phyloP scores from a whole-genome alignment of 1,284 basidiomycete species.

The Caloboletus firmus region DNA sequence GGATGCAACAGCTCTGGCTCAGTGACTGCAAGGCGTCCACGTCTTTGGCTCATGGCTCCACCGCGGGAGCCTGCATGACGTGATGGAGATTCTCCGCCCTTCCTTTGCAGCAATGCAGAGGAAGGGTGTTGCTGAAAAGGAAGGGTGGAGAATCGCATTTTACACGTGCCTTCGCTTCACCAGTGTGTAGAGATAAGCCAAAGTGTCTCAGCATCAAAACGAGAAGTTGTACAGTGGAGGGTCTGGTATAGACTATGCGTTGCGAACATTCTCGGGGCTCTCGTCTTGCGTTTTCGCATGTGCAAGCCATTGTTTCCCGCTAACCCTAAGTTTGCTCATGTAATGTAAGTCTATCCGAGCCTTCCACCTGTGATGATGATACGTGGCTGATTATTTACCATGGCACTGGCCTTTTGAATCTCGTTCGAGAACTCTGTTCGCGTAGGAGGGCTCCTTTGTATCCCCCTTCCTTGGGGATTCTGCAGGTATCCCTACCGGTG shows the following conservation, averaged over 20 bases:
- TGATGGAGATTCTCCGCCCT: slow-evolving; percentile 30
- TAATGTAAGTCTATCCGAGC: background rate
- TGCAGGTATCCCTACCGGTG: background rate
- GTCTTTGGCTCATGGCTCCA: slow-evolving; percentile 19
- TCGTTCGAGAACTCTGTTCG: background rate
- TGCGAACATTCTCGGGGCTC: background rate
- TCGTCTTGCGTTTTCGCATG: background rate
- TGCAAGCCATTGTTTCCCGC: background rate
- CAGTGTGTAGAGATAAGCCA: slow-evolving; percentile 8
- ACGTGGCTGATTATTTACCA: background rate
- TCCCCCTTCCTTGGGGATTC: background rate
- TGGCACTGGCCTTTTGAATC: background rate
- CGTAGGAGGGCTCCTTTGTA: background rate
- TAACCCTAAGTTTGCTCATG: background rate
- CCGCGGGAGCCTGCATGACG: slow-evolving; percentile 17
- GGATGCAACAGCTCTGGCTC: background rate
- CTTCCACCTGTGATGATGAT: background rate
- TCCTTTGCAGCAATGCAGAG: slow-evolving; percentile 23
- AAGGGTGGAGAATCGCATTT: slow-evolving; percentile 20
- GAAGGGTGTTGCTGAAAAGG: no score
- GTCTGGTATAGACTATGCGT: background rate
- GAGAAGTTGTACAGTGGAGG: background rate
- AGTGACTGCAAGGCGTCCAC: slow-evolving; percentile 11
- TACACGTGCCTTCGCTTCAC: slow-evolving; percentile 19
- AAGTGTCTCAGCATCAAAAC: slow-evolving; percentile 1